A percentile compares a stretch with the other conserved stretches of the same genome.
These are phyloP conservation scores for Russula sp. DNA, from an alignment of 768 basidiomycete genomes.

Conservation along the genomic window DNA sequence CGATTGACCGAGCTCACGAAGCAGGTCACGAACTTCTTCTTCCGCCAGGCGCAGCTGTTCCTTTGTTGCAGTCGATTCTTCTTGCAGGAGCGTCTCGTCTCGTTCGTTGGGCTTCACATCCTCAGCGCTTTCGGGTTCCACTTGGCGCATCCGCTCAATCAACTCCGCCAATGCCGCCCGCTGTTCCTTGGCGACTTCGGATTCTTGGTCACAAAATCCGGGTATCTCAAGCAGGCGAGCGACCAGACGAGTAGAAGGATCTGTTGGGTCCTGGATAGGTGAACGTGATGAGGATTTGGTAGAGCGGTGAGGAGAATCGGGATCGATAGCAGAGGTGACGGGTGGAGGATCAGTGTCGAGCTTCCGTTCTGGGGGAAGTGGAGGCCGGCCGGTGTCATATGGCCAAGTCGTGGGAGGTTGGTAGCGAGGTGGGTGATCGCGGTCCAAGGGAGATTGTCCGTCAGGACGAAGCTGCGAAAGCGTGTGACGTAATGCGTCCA, in stretches of 20 bases:
- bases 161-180: neutral
- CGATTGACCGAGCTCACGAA: conserved; percentile 3
- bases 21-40: neutral
- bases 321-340: neutral
- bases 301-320: neutral
- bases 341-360: neutral
- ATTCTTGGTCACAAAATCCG: neutral
- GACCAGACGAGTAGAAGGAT: neutral
- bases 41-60: neutral
- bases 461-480: neutral
- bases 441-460: neutral
- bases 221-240: neutral
- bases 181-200: neutral
- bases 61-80: neutral
- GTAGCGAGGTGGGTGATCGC: neutral
- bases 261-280: neutral
- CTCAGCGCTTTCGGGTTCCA: neutral
- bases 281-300: neutral
- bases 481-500: neutral
- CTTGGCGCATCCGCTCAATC: neutral
- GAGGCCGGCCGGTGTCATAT: conserved; percentile 8
- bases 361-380: neutral
- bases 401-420: neutral
- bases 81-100: neutral
- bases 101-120: neutral